Evolutionary conservation across 352 stramenopile species (phyloP), one percentile per base, ranked within the genome.

Genomic region (Globisporangium cederbergense): DNA sequence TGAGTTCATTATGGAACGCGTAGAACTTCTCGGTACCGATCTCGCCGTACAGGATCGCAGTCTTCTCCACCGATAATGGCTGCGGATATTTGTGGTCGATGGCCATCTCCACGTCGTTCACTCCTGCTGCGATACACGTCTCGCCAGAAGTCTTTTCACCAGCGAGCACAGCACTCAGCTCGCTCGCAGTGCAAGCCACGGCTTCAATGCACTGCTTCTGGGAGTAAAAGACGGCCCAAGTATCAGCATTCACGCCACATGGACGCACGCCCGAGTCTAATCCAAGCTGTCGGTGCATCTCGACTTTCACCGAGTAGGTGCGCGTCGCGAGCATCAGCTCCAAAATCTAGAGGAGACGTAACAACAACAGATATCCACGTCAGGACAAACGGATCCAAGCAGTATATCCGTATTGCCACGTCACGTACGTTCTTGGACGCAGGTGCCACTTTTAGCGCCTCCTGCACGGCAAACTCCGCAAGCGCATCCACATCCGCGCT

Each of bases 31-130:
- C 58, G 9, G 80, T 91, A 18, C 83, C 87, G 43, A 97, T 58
- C 8, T 82, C 76, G n/a, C 87, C 88, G 62, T 96, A 96, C n/a
- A 97, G 50, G 63, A 96, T 90, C 30, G 74, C 81, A 14, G 88
- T 93, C 43, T 73, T 66, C 1, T 55, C 36, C 43, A 53, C 66
- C 32, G 51, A 58, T 16, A 64, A 61, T 55, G 76, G 58, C 40
- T 85, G 72, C 5, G 79, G 81, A 53, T 89, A 90, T 62, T 88
- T 86, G 77, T 95, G 83, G 38, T 95, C 86, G 28, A 88, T 68
- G 25, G 66, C 67, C 30, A 92, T 60, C 47, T 88, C 83, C 2
- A 90, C 69, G 47, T 93, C 86, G 54, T 91, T 90, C 46, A 86
- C 63, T 25, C 79, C 81, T 11, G 81, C 74, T 28, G 81, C 83